phyloP scores from a whole-genome alignment of 768 basidiomycete species.

The Pisolithus sp. region DNA sequence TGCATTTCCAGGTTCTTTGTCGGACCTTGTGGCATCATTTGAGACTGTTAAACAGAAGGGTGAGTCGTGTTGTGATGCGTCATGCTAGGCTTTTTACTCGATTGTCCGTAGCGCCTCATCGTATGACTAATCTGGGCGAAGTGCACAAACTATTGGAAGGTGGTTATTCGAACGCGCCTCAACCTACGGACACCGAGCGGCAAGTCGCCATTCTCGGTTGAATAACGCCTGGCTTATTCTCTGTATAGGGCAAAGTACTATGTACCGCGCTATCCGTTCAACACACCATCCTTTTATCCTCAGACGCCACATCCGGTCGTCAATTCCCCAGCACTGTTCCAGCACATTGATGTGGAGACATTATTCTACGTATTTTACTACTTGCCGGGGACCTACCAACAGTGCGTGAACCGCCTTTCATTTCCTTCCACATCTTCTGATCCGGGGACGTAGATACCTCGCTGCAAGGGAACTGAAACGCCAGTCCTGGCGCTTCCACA shows the following conservation, averaged over 20 bases:
- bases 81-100: not conserved
- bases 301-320: conserved; percentile 78
- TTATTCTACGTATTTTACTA: conserved; percentile 99
- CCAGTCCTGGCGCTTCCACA: conserved; percentile 98
- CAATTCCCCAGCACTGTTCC: conserved; percentile 77
- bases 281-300: conserved; percentile 91
- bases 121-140: conserved; percentile 81
- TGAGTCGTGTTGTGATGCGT: conserved; percentile 27
- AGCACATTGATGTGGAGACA: conserved; percentile 93
- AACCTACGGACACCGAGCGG: conserved; percentile 95
- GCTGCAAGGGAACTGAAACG: conserved; percentile 96
- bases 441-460: conserved; percentile 55
- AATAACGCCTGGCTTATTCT: conserved; percentile 3
- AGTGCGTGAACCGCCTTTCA: conserved; percentile 41
- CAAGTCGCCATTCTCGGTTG: conserved; percentile 39
- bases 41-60: conserved; percentile 97
- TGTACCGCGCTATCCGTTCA: conserved; percentile 86
- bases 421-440: conserved; percentile 1
- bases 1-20: conserved; percentile 77
- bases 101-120: conserved; percentile 52
- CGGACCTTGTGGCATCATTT: conserved; percentile 90
- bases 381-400: conserved; percentile 94
- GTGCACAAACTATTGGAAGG: conserved; percentile 91
- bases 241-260: conserved; percentile 89
- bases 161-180: conserved; percentile 83